Conservation (phyloP, 768 basidiomycete species). For the Lentinula lateritia region DNA sequence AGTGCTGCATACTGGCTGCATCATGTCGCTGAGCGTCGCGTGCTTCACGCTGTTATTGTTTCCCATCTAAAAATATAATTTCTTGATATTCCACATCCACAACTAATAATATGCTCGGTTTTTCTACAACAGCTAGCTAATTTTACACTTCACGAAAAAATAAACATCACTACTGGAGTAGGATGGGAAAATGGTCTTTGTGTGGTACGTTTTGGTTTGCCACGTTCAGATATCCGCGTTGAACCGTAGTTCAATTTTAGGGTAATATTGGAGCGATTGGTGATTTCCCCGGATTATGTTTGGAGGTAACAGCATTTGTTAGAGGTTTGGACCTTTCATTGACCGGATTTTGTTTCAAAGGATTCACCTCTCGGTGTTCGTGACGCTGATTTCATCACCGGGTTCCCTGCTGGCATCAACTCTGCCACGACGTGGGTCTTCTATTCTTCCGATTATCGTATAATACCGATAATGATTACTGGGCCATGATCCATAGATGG, state of each 20-base stretch:
- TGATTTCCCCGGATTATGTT: constrained; percentile 64
- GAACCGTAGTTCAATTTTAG: constrained; percentile 8
- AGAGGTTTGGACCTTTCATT: neutral
- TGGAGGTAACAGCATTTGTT: constrained; percentile 40
- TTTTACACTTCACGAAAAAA: constrained; percentile 60
- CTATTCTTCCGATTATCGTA: neutral
- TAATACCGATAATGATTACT: neutral
- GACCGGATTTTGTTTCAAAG: neutral
- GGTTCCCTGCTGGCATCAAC: constrained; percentile 83
- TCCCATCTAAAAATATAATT: neutral
- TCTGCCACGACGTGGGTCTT: constrained; percentile 67
- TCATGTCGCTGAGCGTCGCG: neutral
- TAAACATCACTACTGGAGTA: constrained; percentile 58
- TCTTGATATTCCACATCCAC: neutral
- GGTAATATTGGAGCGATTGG: constrained; percentile 52
- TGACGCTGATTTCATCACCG: constrained; percentile 62
- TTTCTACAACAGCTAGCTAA: constrained; percentile 30
- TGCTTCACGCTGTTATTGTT: constrained; percentile 4
- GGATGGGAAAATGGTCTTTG: constrained; percentile 64
- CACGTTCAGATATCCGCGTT: neutral
- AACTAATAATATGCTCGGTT: constrained; percentile 11
- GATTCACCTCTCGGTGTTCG: constrained; percentile 77
- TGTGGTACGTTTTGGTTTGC: constrained; percentile 39
- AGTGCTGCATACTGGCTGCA: neutral
- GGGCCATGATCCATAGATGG: constrained; percentile 35